A percentile compares a stretch with the other conserved stretches of the same genome.
phyloP scores from a whole-genome alignment of 495 filamentous ascomycete species.

The Penicillium macrosclerotiorum region DNA sequence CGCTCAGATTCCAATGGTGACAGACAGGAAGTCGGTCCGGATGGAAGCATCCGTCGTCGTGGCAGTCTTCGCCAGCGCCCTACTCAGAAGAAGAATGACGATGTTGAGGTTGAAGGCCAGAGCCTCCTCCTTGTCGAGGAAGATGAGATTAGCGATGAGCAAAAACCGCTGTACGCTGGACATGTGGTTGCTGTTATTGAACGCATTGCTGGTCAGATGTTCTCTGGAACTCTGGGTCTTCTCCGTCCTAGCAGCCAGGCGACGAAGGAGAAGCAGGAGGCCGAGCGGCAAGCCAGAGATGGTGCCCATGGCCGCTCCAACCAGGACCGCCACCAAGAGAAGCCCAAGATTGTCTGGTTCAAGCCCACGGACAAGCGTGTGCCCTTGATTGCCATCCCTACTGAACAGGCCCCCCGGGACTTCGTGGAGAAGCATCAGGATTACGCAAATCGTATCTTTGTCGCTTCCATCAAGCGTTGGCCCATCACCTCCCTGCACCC shows the following conservation, averaged over 20 bases:
- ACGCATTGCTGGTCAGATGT: constrained; percentile 97
- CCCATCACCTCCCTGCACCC: constrained; percentile 99
- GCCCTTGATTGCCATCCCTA: constrained; percentile 95
- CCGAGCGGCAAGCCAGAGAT: constrained; percentile 88
- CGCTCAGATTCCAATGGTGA: constrained; percentile 64
- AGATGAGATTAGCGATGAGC: constrained; percentile 97
- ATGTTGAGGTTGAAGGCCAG: constrained; percentile 98
- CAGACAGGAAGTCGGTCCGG: constrained; percentile 58
- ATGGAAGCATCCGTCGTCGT: constrained; percentile 83
- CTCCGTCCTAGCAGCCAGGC: constrained; percentile 96
- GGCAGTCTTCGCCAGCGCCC: constrained; percentile 94
- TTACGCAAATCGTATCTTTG: constrained; percentile 95
- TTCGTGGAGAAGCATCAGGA: constrained; percentile 99
- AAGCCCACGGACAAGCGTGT: constrained; percentile 99
- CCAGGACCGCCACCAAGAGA: constrained; percentile 84
- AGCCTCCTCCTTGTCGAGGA: constrained; percentile 95
- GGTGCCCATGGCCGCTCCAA: constrained; percentile 73
- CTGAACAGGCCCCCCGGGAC: constrained; percentile 94
- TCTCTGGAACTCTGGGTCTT: constrained; percentile 92
- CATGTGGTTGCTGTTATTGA: constrained; percentile 98
- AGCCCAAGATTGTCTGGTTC: constrained; percentile 99
- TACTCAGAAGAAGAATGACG: constrained; percentile 99
- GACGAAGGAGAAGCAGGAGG: constrained; percentile 99
- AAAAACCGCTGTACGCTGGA: constrained; percentile 94
- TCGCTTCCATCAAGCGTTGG: constrained; percentile 99